A percentile compares a stretch with the other conserved stretches of the same genome.
Evolutionary conservation across 2,329 filamentous ascomycete genomes (phyloP).

Genomic region (Pseudogymnoascus sp.): DNA sequence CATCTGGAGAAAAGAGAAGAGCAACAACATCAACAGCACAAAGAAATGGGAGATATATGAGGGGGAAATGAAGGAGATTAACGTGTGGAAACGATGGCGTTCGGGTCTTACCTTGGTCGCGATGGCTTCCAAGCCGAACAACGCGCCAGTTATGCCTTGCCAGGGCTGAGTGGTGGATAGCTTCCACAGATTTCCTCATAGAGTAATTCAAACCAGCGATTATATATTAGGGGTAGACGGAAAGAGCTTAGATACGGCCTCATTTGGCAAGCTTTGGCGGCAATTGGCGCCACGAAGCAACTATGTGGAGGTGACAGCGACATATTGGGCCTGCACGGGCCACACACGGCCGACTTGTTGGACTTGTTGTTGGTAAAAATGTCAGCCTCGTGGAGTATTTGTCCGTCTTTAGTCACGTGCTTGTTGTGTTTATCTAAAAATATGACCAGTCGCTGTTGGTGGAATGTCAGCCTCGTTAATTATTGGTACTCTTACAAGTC

Average conservation of each 20-base stretch:
- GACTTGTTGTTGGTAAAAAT: not conserved
- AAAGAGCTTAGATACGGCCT: not conserved
- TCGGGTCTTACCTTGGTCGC: not conserved
- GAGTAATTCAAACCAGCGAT: not conserved
- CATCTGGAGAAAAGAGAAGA: not conserved
- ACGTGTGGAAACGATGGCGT: not conserved
- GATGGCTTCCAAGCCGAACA: not conserved
- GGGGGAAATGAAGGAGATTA: slow-evolving; percentile 1
- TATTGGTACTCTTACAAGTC: not conserved
- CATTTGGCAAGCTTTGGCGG: not conserved
- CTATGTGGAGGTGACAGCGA: not conserved
- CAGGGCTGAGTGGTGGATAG: slow-evolving; percentile 2
- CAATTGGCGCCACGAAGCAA: slow-evolving; percentile 4
- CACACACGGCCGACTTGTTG: not conserved
- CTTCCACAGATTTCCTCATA: not conserved
- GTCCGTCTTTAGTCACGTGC: not conserved
- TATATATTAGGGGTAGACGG: not conserved
- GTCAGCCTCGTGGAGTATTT: not conserved
- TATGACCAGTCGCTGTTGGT: not conserved
- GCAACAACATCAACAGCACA: not conserved
- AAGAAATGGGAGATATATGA: not conserved
- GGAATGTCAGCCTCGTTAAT: not conserved
- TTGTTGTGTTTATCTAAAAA: not conserved
- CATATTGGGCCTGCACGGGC: not conserved
- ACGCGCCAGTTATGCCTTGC: slow-evolving; percentile 2